phyloP scores from a whole-genome alignment of 495 filamentous ascomycete species.

The Pyrenula massariospora region DNA sequence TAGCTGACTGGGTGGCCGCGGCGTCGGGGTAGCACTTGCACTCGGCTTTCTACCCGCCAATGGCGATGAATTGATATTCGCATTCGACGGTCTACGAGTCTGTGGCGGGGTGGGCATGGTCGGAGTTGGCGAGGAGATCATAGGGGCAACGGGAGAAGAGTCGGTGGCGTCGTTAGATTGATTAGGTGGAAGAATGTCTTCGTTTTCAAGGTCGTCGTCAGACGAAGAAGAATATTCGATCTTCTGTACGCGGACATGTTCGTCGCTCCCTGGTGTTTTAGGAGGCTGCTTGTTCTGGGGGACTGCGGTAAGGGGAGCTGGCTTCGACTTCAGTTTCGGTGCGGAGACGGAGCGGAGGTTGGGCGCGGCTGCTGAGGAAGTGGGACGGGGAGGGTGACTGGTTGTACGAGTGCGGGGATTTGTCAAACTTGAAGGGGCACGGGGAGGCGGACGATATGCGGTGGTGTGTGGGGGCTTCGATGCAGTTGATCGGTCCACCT shows the following conservation, averaged over 20 bases:
- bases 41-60: neutral
- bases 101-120: neutral
- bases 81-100: neutral
- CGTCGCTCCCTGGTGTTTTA: neutral
- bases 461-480: neutral
- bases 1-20: neutral
- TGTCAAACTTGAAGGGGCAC: constrained; percentile 1
- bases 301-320: neutral
- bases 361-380: neutral
- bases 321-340: neutral
- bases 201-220: neutral
- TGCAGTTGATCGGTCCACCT: constrained; percentile 10
- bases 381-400: neutral
- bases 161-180: too few species aligned
- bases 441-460: constrained; percentile 3
- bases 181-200: neutral
- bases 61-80: neutral
- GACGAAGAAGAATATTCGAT: neutral
- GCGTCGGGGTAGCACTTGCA: neutral
- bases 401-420: constrained; percentile 1
- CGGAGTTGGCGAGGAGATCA: neutral
- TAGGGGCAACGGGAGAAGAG: neutral
- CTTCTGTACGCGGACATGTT: neutral
- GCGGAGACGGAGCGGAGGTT: neutral
- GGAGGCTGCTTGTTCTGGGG: neutral